Evolutionary conservation across 176 grass and related monocot species (phyloP), one percentile per base, ranked within the genome.

Genomic region (Neostapfia colusana): DNA sequence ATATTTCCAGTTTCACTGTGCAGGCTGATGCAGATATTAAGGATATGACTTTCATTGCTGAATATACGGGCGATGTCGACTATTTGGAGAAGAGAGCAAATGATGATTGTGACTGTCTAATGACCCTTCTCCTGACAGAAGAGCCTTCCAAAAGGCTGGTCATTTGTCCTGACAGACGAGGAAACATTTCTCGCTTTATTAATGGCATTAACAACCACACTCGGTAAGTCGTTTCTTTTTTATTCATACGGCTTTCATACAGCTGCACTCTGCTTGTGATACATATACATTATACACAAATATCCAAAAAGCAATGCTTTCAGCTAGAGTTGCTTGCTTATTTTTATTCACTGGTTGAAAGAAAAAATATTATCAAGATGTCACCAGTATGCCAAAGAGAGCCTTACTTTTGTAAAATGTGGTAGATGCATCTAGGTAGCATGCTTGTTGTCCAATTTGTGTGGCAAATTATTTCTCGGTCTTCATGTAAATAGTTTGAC

Each of bases 171-270:
- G 91, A 92, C 74, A 93, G 88, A 46, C 83, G 54, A 56, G 94
- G 94, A 46, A 97, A 97, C 68, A 84, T 93, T 69, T 82, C 91
- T 56, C 81, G 91, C 15, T 97, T 93, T 68, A 82, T 97, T 67
- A 93, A 70, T 81, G 94, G 91, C 67, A 97, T 97, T 69, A 97
- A 97, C 67, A 97, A 97, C 73, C 85, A 97, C 76, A 86, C 77
- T 69, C 77, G 1, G 91, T 97, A 78, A 93, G 91, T 89, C 5
- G n/a, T 55, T 40, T 0, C 4, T 73, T 56, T 25, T 69, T n/a
- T 53, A 16, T 31, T 15, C 17, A 35, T 10, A 70, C 18, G 8
- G 17, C 2, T 53, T 35, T 51, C 18, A 48, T 8, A 3, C 11
- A 54, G 2, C 3, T 58, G 51, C 23, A 14, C 42, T 6, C 42